A percentile compares a stretch with the other conserved stretches of the same genome.
Conservation (phyloP, 306 rosid species). For the Lathyrus tuberosus region DNA sequence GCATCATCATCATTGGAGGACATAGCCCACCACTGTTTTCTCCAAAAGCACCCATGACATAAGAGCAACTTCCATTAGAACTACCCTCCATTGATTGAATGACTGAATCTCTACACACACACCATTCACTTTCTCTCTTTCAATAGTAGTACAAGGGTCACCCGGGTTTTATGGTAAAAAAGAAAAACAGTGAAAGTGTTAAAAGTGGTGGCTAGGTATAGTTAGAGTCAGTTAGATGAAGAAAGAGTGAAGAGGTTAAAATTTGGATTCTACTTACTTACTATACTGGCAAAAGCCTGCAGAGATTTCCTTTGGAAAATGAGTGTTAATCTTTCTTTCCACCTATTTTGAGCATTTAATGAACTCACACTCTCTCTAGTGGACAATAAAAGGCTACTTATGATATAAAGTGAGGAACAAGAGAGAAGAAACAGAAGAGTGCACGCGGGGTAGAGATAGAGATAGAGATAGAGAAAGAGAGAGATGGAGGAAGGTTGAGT, state of each 20-base stretch:
- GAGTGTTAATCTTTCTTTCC: constrained; percentile 31
- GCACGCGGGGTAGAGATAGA: constrained; percentile 36
- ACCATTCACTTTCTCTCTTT: constrained; percentile 8
- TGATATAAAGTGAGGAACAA: not conserved
- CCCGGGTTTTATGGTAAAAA: constrained; percentile 91
- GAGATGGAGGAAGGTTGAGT: not conserved
- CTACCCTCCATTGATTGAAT: constrained; percentile 56
- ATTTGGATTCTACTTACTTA: constrained; percentile 1
- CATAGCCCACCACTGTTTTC: constrained; percentile 64
- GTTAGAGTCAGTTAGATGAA: constrained; percentile 2
- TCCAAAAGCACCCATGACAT: constrained; percentile 65
- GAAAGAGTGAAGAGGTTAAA: constrained; percentile 11
- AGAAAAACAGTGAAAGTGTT: constrained; percentile 47
- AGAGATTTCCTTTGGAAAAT: constrained; percentile 47
- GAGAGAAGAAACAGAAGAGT: not conserved
- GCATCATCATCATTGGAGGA: constrained; percentile 83
- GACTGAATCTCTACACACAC: not conserved
- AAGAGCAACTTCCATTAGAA: constrained; percentile 45
- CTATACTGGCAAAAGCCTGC: constrained; percentile 49
- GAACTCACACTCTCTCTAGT: not conserved
- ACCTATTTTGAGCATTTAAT: constrained; percentile 31
- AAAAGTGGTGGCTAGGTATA: constrained; percentile 37
- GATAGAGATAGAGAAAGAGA: constrained; percentile 17
- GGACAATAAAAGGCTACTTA: not conserved
- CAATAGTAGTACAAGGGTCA: constrained; percentile 31